A percentile compares a stretch with the other conserved stretches of the same genome.
Conservation (phyloP, 2,329 filamentous ascomycete species). For the Penicillium sp. region DNA sequence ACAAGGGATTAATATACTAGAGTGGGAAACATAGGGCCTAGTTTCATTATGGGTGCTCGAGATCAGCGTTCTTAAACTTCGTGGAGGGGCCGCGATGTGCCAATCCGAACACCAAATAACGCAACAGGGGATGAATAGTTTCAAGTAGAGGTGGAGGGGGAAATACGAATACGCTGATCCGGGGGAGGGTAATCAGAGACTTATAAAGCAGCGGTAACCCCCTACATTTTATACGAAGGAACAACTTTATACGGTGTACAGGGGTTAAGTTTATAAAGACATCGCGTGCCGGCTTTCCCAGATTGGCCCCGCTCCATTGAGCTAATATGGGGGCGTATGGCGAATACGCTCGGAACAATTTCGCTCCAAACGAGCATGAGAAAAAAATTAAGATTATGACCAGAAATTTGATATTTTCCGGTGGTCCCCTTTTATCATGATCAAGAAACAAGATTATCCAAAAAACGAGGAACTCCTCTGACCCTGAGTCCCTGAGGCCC, state of each 20-base stretch:
- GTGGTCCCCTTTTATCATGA: not conserved
- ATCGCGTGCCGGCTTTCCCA: slow-evolving; percentile 1
- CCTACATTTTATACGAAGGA: not conserved
- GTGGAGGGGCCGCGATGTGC: not conserved
- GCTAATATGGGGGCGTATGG: not conserved
- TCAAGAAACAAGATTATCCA: not conserved
- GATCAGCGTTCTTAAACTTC: not conserved
- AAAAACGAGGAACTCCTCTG: not conserved
- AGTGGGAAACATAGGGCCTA: not conserved
- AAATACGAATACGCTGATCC: slow-evolving; percentile 5
- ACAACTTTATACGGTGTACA: not conserved
- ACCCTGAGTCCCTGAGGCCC: not conserved
- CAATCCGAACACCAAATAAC: not conserved
- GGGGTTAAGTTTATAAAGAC: not conserved
- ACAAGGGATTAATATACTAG: not conserved
- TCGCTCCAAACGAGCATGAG: not conserved
- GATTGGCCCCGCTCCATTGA: not conserved
- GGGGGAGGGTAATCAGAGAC: not conserved
- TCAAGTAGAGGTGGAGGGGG: not conserved
- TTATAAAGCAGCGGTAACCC: not conserved
- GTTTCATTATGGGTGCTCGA: not conserved
- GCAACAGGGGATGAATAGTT: not conserved
- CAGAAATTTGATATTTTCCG: not conserved
- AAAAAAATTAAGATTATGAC: not conserved
- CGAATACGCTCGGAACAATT: not conserved